phyloP scores from a whole-genome alignment of 1,284 basidiomycete species.

The Cryptococcus sp. region DNA sequence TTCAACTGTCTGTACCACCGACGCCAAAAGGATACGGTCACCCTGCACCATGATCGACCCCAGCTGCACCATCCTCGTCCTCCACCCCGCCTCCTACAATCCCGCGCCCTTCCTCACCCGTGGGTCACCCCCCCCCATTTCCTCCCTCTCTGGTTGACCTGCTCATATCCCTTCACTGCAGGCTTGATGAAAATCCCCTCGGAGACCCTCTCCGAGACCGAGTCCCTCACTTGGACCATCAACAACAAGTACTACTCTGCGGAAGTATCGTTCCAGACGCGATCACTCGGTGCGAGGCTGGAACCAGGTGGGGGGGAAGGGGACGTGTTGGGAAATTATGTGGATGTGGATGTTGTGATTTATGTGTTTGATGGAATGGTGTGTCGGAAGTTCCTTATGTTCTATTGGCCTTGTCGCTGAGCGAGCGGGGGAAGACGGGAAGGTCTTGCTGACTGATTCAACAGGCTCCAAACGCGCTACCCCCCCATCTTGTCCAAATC shows the following conservation, averaged over 20 bases:
- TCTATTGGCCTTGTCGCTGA: too few relatives aligned
- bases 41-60: slow-evolving; percentile 1
- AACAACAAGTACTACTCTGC: slow-evolving; percentile 82
- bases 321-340: not conserved
- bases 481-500: slow-evolving; percentile 24
- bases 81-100: slow-evolving; percentile 21
- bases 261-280: slow-evolving; percentile 59
- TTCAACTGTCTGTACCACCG: not conserved
- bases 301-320: not conserved
- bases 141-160: not conserved
- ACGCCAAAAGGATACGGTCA: not conserved
- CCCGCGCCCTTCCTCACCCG: slow-evolving; percentile 27
- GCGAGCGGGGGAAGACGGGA: not conserved
- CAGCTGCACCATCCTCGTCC: slow-evolving; percentile 26
- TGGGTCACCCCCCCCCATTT: slow-evolving; percentile 7
- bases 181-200: slow-evolving; percentile 10
- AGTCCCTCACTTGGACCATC: slow-evolving; percentile 66
- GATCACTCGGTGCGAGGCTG: not conserved
- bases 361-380: slow-evolving; percentile 34
- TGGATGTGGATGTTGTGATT: slow-evolving; percentile 15
- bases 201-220: not conserved
- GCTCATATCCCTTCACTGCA: not conserved
- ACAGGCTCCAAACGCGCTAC: slow-evolving; percentile 26
- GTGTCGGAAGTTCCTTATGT: too few relatives aligned
- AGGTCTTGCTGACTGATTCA: not conserved